Conservation (phyloP, 1,139 yeast species). For the Suhomyces bribrorum region DNA sequence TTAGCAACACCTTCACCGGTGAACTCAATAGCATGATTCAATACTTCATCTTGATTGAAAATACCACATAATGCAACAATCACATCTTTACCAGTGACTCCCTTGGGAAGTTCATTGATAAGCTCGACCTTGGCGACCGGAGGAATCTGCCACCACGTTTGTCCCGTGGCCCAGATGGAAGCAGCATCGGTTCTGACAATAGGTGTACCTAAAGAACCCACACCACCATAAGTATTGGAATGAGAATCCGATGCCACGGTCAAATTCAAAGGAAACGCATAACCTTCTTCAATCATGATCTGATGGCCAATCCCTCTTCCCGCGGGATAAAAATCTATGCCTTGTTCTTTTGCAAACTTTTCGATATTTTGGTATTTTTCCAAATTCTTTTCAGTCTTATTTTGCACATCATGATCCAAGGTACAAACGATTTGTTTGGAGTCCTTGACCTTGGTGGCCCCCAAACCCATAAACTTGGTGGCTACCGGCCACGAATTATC, state of each 20-base stretch:
- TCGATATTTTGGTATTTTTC: conserved; percentile 87
- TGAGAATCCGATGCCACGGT: conserved; percentile 98
- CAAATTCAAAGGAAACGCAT: conserved; percentile 90
- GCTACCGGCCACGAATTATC: conserved; percentile 99
- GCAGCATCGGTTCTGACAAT: conserved; percentile 99
- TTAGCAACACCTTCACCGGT: conserved; percentile 80
- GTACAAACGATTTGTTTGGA: conserved; percentile 93
- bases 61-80: conserved; percentile 94
- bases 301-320: conserved; percentile 99
- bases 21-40: conserved; percentile 96
- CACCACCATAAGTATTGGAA: conserved; percentile 96
- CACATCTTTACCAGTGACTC: conserved; percentile 95
- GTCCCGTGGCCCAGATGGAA: conserved; percentile 98
- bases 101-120: conserved; percentile 75
- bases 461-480: conserved; percentile 90
- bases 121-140: conserved; percentile 96
- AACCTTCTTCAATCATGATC: conserved; percentile 98
- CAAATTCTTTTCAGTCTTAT: conserved; percentile 82
- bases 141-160: conserved; percentile 99
- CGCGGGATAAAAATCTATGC: conserved; percentile 97
- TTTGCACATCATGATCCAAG: conserved; percentile 96
- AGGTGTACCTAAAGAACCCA: conserved; percentile 95
- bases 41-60: conserved; percentile 93
- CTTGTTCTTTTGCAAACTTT: conserved; percentile 83
- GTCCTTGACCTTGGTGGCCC: conserved; percentile 80